Evolutionary conservation across 2,329 filamentous ascomycete genomes (phyloP).

Genomic region (Chrysosporium queenslandicum): DNA sequence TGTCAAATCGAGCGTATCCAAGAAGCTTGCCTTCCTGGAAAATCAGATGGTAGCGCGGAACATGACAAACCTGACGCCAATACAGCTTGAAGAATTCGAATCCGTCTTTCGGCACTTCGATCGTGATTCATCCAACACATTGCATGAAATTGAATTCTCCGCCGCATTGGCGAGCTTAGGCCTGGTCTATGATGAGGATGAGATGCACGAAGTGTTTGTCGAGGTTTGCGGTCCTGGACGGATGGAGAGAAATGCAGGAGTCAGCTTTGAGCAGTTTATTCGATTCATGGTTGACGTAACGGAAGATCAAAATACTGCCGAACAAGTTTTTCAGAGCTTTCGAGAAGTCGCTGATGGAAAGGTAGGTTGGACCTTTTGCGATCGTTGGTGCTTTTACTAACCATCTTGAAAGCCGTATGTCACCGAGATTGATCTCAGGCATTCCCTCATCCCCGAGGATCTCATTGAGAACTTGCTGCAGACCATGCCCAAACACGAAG

Average conservation of each 20-base stretch:
- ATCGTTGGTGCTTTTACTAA: too few relatives aligned
- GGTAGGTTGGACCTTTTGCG: conserved; percentile 35
- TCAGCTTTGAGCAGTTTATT: conserved; percentile 98
- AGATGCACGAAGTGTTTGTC: conserved; percentile 93
- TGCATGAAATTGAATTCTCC: conserved; percentile 91
- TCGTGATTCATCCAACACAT: conserved; percentile 76
- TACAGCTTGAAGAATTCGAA: conserved; percentile 97
- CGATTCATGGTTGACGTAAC: conserved; percentile 99
- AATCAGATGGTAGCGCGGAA: conserved; percentile 97
- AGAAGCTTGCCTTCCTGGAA: conserved; percentile 92
- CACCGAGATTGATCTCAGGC: conserved; percentile 90
- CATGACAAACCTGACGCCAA: conserved; percentile 98
- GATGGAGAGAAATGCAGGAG: conserved; percentile 55
- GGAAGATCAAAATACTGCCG: conserved; percentile 95
- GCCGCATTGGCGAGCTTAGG: conserved; percentile 91
- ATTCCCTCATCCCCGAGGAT: conserved; percentile 91
- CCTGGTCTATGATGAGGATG: conserved; percentile 89
- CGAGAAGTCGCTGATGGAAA: conserved; percentile 96
- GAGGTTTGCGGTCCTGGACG: conserved; percentile 58
- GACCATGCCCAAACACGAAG: conserved; percentile 74
- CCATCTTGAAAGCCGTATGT: conserved; percentile 75
- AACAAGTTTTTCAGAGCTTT: conserved; percentile 98
- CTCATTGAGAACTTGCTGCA: conserved; percentile 86
- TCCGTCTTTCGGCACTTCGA: conserved; percentile 98
- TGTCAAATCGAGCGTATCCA: conserved; percentile 83